Evolutionary conservation across 1,284 basidiomycete species (phyloP), one percentile per base, ranked within the genome.

Genomic region (Leccinum pallidistipes): DNA sequence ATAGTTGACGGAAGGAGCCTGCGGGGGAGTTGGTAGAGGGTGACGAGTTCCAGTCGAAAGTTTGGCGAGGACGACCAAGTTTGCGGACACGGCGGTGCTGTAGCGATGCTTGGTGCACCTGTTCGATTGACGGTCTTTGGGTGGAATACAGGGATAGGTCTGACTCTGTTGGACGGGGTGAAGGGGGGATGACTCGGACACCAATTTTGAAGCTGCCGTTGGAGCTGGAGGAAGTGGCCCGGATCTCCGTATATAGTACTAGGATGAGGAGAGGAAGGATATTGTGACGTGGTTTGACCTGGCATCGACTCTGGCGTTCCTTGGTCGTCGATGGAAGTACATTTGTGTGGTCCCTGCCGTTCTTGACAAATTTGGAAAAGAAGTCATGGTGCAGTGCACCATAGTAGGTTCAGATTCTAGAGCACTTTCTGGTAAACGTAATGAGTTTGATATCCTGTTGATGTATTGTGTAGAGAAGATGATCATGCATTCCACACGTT

Each of bases 291-390:
- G 59, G 72, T 57, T 66, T 73, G 64, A 64, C 32, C 32, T 34
- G 34, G 34, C 34, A 34, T 34, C 34, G 34, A 34, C 34, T 53
- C 31, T 1, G 34, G 4, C 4, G 57, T 14, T 6, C 14, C 9
- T 14, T 50, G 56, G 12, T 61, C 61, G n/a, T 68, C 63, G 29
- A 9, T 54, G 2, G 55, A 58, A 56, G 47, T 3, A 45, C 45
- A 49, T 3, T 12, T 32, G 2, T 59, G 64, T 6, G 64, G 54
- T 45, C 60, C 27, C 5, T 59, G 57, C 0, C 63, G 43, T 71
- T 73, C 61, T 77, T 82, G 58, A 82, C 81, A 51, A 84, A 75
- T 69, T 83, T 84, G 55, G 80, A 74, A 53, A 84, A 71, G 66
- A 84, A 84, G 60, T 71, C 21, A 21, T 21, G 21, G 21, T 21